Base-by-base conservation (phyloP, 2,329 filamentous ascomycete genomes). In the Plenodomus tracheiphilus region DNA sequence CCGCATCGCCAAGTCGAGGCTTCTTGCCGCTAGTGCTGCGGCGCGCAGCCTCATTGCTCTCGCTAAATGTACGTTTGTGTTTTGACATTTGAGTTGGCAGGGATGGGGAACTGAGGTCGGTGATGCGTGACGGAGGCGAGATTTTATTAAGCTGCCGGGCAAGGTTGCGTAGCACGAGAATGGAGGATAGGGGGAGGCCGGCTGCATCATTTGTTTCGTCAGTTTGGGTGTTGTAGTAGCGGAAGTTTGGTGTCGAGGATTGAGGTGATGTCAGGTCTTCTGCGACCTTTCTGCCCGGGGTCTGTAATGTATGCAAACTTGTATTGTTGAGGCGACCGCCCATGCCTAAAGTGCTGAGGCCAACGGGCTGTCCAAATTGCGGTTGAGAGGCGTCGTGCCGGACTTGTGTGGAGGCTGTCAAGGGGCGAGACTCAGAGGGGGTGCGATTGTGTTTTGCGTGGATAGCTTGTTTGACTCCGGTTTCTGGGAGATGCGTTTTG, bases 111-210 rank as follows among this genome's bases (percentile, higher is more conserved):
- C 46, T 46, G n/a, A 67, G 41, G 28, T 68, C 62, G 19, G 54
- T 46, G 11, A 64, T 37, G 1, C 55, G 43, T 1, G 62, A 52
- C 1, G 68, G 66, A 0, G 64, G 65, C 2, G 66, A 62, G 3
- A 75, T 63, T 46, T 74, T 75, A 17, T 65, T 68, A 19, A 75
- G 62, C 47, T 74, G 70, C 19, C 76, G 72, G 11, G 89, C 89
- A 52, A 94, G 83, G 66, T 94, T 94, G 22, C 89, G 83, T 39
- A 94, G 79, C 30, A 94, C 87, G 21, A 93, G 78, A 13, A 88
- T 85, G 2, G 88, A 87, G 46, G 87, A 89, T 6, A 93, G 78
- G n/a, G 89, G 88, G 30, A 93, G 85, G 4, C 89, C 89, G 1
- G 86, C 87, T 2, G 89, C 86, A 63, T 91, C 77, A 45, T 60